phyloP scores from a whole-genome alignment of 768 basidiomycete genomes.

The Rhizopogon roseolus region DNA sequence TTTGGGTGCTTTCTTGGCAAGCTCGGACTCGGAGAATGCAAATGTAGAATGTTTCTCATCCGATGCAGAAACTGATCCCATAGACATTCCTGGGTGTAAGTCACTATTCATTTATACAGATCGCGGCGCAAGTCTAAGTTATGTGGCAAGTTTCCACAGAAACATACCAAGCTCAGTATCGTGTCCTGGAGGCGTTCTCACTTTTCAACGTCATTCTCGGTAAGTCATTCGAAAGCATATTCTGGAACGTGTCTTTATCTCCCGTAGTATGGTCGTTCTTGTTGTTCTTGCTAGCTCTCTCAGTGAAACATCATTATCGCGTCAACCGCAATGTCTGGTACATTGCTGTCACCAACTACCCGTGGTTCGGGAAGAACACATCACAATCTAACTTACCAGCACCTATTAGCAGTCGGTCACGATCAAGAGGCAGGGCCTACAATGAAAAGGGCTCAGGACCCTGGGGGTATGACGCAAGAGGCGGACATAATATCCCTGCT shows the following conservation, averaged over 20 bases:
- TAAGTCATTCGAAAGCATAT: constrained; percentile 28
- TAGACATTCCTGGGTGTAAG: constrained; percentile 66
- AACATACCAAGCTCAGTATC: constrained; percentile 86
- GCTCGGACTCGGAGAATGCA: constrained; percentile 73
- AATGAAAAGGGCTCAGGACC: constrained; percentile 20
- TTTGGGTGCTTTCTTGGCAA: constrained; percentile 66
- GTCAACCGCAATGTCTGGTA: constrained; percentile 58
- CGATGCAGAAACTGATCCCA: constrained; percentile 42
- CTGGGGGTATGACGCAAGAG: constrained; percentile 10
- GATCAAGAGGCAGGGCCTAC: constrained; percentile 28
- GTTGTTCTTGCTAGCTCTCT: constrained; percentile 38
- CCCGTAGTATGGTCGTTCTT: constrained; percentile 45
- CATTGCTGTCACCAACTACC: constrained; percentile 62
- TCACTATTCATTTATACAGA: constrained; percentile 8
- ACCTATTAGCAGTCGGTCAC: constrained; percentile 33
- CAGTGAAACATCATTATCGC: constrained; percentile 37
- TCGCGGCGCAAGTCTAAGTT: not conserved
- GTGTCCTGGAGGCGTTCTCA: constrained; percentile 76
- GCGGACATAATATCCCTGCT: constrained; percentile 17
- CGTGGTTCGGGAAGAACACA: constrained; percentile 57
- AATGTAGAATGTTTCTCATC: constrained; percentile 80
- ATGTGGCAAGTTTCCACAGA: constrained; percentile 64
- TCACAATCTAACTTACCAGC: constrained; percentile 35
- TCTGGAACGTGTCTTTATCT: constrained; percentile 5
- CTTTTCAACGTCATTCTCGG: constrained; percentile 71